Conservation (phyloP, 2,329 filamentous ascomycete species). For the Ophiostoma fasciatum region DNA sequence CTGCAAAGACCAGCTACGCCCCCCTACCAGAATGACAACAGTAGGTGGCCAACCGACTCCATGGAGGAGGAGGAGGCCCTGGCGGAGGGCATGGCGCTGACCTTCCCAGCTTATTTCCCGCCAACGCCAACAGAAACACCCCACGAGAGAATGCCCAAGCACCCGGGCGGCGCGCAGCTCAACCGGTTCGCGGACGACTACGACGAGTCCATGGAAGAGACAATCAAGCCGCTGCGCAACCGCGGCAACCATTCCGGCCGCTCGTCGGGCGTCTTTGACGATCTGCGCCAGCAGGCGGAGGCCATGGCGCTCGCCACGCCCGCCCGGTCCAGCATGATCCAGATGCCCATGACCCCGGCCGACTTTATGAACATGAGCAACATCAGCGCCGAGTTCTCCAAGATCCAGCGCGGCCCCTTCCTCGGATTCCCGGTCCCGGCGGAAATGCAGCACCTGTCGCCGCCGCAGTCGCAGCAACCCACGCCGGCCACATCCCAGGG, state of each 20-base stretch:
- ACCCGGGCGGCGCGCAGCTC: constrained; percentile 18
- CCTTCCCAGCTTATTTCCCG: constrained; percentile 42
- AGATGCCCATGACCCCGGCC: constrained; percentile 35
- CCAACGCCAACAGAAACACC: constrained; percentile 55
- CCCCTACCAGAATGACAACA: constrained; percentile 39
- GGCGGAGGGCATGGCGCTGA: background rate
- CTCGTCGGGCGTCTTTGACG: constrained; percentile 39
- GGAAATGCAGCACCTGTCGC: constrained; percentile 26
- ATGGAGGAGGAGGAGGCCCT: background rate
- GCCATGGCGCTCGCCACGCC: constrained; percentile 35
- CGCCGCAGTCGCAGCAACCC: constrained; percentile 34
- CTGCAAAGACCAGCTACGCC: constrained; percentile 45
- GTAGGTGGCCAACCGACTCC: constrained; percentile 36
- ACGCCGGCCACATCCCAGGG: constrained; percentile 37
- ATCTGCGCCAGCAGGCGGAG: constrained; percentile 42
- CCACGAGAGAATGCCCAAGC: constrained; percentile 29
- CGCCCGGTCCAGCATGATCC: constrained; percentile 35
- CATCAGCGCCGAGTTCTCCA: constrained; percentile 21
- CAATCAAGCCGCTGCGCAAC: constrained; percentile 37
- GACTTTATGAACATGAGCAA: constrained; percentile 37
- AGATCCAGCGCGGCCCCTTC: constrained; percentile 17
- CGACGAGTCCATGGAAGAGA: constrained; percentile 53
- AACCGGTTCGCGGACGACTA: constrained; percentile 44
- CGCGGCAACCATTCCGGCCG: constrained; percentile 24
- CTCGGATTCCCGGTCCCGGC: constrained; percentile 19